These are phyloP conservation scores for Periconia sp. DNA, from an alignment of 2,329 filamentous ascomycete species.

Conservation along the genomic window DNA sequence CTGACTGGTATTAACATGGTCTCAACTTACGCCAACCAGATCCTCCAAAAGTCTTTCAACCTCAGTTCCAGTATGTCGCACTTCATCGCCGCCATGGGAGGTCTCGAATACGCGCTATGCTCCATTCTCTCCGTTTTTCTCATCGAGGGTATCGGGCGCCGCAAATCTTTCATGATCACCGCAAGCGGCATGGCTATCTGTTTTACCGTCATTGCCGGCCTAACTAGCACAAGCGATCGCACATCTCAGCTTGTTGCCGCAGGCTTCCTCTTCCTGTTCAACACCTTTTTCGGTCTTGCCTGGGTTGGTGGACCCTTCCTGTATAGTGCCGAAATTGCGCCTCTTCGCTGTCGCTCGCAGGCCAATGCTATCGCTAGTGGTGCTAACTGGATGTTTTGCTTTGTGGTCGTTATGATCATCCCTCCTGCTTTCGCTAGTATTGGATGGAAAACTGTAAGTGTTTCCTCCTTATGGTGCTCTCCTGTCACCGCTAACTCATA, in stretches of 20 bases:
- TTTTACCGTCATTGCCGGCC: not conserved
- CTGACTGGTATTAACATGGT: conserved; percentile 1
- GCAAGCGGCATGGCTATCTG: not conserved
- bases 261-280: conserved; percentile 49
- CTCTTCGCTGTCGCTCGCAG: conserved; percentile 7
- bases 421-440: conserved; percentile 44
- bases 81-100: conserved; percentile 46
- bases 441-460: conserved; percentile 47
- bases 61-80: conserved; percentile 53
- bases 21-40: conserved; percentile 43
- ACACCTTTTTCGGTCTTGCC: conserved; percentile 43
- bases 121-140: not conserved
- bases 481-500: too few species aligned
- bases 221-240: not conserved
- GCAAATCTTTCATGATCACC: not conserved
- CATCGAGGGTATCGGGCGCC: not conserved
- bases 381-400: conserved; percentile 8
- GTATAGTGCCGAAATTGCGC: conserved; percentile 12
- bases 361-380: conserved; percentile 2
- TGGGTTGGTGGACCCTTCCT: conserved; percentile 11
- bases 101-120: not conserved
- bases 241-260: not conserved
- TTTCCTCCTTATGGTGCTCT: too few species aligned
- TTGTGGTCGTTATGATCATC: conserved; percentile 10
- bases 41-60: conserved; percentile 56